A percentile compares a stretch with the other conserved stretches of the same genome.
Evolutionary conservation across 169 alveolate species (phyloP).

Genomic region (Plasmodium chabaudi): DNA sequence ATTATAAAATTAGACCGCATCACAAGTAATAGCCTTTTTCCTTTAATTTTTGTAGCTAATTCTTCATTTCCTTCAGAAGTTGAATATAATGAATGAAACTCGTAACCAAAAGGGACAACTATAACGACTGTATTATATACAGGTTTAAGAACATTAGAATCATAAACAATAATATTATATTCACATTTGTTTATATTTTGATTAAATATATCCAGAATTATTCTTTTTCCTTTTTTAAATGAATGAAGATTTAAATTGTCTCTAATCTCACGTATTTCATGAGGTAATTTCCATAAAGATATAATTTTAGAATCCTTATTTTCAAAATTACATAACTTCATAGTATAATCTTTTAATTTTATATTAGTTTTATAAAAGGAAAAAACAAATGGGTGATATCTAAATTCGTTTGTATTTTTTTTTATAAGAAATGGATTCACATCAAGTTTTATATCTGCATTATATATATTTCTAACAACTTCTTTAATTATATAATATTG

Average conservation of each 20-base stretch:
- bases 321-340: constrained; percentile 8
- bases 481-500: constrained; percentile 83
- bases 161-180: constrained; percentile 62
- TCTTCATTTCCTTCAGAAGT: constrained; percentile 73
- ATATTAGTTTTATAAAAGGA: constrained; percentile 39
- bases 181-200: constrained; percentile 30
- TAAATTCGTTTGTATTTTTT: constrained; percentile 46
- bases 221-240: constrained; percentile 72
- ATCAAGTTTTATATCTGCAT: constrained; percentile 78
- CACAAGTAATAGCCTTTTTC: constrained; percentile 51
- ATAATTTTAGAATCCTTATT: constrained; percentile 5
- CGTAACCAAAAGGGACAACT: constrained; percentile 68
- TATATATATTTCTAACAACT: constrained; percentile 79
- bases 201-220: constrained; percentile 40
- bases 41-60: constrained; percentile 31
- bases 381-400: constrained; percentile 62
- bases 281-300: constrained; percentile 66
- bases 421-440: constrained; percentile 77
- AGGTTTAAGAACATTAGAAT: background rate
- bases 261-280: constrained; percentile 37
- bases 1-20: constrained; percentile 38
- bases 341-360: constrained; percentile 22
- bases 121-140: constrained; percentile 68
- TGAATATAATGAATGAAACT: constrained; percentile 64
- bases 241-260: constrained; percentile 29